Conservation (phyloP, 441 rosid genomes). For the Brassica balearica region DNA sequence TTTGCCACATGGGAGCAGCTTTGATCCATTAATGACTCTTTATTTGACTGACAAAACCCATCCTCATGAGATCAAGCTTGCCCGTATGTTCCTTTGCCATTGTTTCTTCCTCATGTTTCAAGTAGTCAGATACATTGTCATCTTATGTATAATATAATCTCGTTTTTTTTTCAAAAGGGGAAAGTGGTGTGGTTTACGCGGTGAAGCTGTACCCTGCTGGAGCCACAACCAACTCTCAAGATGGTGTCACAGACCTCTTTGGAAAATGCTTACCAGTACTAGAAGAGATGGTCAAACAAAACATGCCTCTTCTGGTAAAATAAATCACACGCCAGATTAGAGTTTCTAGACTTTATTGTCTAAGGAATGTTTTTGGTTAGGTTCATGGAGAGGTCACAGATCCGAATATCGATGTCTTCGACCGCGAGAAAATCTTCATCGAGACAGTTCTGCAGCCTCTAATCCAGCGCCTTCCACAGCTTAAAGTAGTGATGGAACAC, state of each 20-base stretch:
- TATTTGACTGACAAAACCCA: slow-evolving; percentile 80
- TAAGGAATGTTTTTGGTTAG: no score
- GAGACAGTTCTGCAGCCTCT: slow-evolving; percentile 78
- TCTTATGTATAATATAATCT: no score
- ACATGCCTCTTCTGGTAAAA: slow-evolving; percentile 90
- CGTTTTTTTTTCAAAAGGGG: slow-evolving; percentile 45
- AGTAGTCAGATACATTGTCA: slow-evolving; percentile 6
- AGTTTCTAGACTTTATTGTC: no score
- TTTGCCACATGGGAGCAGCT: slow-evolving; percentile 56
- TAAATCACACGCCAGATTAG: not conserved
- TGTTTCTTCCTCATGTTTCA: slow-evolving; percentile 19
- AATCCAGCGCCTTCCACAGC: slow-evolving; percentile 68
- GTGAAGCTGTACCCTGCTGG: slow-evolving; percentile 97
- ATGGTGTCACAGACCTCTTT: slow-evolving; percentile 88
- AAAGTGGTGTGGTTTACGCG: slow-evolving; percentile 81
- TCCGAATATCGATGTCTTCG: slow-evolving; percentile 80
- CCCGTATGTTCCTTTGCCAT: slow-evolving; percentile 52
- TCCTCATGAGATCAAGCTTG: slow-evolving; percentile 82
- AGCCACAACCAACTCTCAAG: slow-evolving; percentile 97
- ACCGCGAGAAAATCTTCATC: slow-evolving; percentile 89
- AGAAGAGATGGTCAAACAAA: slow-evolving; percentile 84
- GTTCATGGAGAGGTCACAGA: slow-evolving; percentile 59
- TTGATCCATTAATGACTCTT: slow-evolving; percentile 86
- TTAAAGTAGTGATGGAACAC: slow-evolving; percentile 94
- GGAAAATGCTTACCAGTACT: slow-evolving; percentile 88